Conservation (phyloP, 345 rosid genomes). For the Arabidopsis arenosa region DNA sequence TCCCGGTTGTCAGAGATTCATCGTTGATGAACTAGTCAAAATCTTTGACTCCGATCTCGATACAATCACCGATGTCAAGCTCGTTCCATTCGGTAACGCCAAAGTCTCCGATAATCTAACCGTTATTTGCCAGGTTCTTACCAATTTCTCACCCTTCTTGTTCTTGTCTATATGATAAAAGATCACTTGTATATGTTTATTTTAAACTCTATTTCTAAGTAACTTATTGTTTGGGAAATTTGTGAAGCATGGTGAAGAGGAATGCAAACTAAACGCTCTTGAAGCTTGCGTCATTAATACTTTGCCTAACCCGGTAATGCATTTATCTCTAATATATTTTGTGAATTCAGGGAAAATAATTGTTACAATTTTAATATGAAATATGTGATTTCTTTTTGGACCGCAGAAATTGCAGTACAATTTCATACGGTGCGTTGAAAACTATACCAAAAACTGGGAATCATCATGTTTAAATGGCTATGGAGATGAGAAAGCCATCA, state of each 20-base stretch:
- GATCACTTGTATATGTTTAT: not conserved
- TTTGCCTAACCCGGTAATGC: slow-evolving; percentile 55
- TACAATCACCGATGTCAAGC: slow-evolving; percentile 47
- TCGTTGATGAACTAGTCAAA: slow-evolving; percentile 40
- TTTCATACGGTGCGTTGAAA: slow-evolving; percentile 47
- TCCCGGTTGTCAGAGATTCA: slow-evolving; percentile 50
- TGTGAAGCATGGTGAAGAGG: slow-evolving; percentile 68
- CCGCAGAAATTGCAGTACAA: slow-evolving; percentile 53
- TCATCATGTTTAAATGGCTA: not conserved
- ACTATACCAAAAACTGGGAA: not conserved
- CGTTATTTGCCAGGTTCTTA: slow-evolving; percentile 52
- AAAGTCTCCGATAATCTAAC: slow-evolving; percentile 19
- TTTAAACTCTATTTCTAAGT: not conserved
- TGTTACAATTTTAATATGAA: not conserved
- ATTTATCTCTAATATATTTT: not conserved
- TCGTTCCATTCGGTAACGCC: slow-evolving; percentile 61
- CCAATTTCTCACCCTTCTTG: not conserved
- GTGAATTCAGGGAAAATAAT: not conserved
- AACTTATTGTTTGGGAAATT: not conserved
- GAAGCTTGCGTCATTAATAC: slow-evolving; percentile 63
- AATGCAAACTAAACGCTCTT: slow-evolving; percentile 62
- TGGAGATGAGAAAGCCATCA: not conserved
- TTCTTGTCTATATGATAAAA: not conserved
- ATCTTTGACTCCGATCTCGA: slow-evolving; percentile 41
- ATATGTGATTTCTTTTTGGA: not conserved